A percentile compares a stretch with the other conserved stretches of the same genome.
These are phyloP conservation scores for Kwoniella bestiolae DNA, from an alignment of 768 basidiomycete species.

Conservation along the genomic window DNA sequence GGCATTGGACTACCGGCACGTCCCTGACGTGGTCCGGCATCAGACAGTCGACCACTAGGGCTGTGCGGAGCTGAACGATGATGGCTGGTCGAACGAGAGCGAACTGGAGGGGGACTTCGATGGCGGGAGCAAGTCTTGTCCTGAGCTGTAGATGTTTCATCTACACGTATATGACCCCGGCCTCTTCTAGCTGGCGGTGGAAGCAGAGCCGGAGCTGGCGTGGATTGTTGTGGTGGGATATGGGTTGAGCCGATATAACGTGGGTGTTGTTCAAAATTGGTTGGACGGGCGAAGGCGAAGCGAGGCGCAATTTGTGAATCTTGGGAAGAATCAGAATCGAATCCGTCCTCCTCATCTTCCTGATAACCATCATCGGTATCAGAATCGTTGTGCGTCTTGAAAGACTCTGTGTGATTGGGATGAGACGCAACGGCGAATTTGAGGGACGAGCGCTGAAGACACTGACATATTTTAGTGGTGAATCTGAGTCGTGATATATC, in stretches of 20 bases:
- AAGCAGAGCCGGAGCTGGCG: conserved; percentile 31
- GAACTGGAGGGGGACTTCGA: conserved; percentile 36
- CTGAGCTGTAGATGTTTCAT: conserved; percentile 20
- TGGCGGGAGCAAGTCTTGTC: conserved; percentile 39
- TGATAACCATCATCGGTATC: conserved; percentile 40
- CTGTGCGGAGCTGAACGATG: conserved; percentile 5
- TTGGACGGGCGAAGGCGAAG: conserved; percentile 46
- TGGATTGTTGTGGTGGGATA: conserved; percentile 22
- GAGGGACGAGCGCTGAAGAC: conserved; percentile 15
- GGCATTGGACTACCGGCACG: conserved; percentile 47
- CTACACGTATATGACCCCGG: conserved; percentile 41
- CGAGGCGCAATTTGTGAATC: conserved; percentile 17
- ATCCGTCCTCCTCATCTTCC: conserved; percentile 45
- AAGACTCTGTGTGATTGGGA: conserved; percentile 1
- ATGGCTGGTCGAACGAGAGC: conserved; percentile 24
- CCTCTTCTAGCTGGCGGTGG: conserved; percentile 42
- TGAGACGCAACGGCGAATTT: conserved; percentile 34
- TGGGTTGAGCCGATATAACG: conserved; percentile 15
- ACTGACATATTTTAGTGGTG: no score
- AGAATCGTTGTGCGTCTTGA: conserved; percentile 20
- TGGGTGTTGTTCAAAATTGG: conserved; percentile 32
- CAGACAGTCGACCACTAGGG: conserved; percentile 27
- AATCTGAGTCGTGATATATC: no score
- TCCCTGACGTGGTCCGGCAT: conserved; percentile 35
- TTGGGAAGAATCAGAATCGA: conserved; percentile 28